phyloP scores from a whole-genome alignment of 352 stramenopile species.

The Pythium chondricola region DNA sequence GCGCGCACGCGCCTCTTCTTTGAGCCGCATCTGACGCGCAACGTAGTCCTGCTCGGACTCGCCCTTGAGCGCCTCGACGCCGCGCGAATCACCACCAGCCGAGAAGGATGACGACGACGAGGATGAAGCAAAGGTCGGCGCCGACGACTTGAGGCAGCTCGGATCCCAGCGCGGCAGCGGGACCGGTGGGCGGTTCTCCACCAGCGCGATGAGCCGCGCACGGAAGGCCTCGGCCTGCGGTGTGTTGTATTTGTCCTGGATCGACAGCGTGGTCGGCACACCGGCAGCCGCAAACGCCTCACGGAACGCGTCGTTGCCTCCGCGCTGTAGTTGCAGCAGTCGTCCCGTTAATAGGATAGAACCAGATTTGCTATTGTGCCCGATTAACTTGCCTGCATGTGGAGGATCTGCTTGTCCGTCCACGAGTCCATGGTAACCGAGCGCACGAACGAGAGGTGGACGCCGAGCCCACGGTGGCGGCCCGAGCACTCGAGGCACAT shows the following conservation, averaged over 20 bases:
- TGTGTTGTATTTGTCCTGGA: constrained; percentile 82
- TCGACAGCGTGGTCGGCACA: constrained; percentile 67
- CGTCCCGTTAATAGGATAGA: too few relatives aligned
- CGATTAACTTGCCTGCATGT: constrained; percentile 70
- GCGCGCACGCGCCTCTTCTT: constrained; percentile 65
- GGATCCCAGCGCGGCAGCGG: constrained; percentile 68
- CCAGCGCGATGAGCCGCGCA: constrained; percentile 46
- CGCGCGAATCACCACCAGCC: constrained; percentile 42
- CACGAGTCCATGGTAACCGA: constrained; percentile 86
- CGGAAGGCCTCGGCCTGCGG: constrained; percentile 75
- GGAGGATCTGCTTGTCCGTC: constrained; percentile 82
- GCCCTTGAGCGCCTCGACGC: constrained; percentile 76
- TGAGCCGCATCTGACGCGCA: constrained; percentile 55
- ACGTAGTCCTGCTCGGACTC: constrained; percentile 78
- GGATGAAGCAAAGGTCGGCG: constrained; percentile 22
- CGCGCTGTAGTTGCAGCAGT: constrained; percentile 37
- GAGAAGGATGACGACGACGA: constrained; percentile 25
- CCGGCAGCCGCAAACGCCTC: constrained; percentile 50
- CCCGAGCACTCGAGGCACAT: constrained; percentile 94
- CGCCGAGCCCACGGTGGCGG: constrained; percentile 86
- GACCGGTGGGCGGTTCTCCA: constrained; percentile 41
- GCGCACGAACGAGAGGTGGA: constrained; percentile 92
- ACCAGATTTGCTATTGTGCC: too few relatives aligned
- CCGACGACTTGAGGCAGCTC: constrained; percentile 29
- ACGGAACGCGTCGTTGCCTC: constrained; percentile 72